A percentile compares a stretch with the other conserved stretches of the same genome.
These are phyloP conservation scores for Hericium alpestre DNA, from an alignment of 768 basidiomycete species.

Conservation along the genomic window DNA sequence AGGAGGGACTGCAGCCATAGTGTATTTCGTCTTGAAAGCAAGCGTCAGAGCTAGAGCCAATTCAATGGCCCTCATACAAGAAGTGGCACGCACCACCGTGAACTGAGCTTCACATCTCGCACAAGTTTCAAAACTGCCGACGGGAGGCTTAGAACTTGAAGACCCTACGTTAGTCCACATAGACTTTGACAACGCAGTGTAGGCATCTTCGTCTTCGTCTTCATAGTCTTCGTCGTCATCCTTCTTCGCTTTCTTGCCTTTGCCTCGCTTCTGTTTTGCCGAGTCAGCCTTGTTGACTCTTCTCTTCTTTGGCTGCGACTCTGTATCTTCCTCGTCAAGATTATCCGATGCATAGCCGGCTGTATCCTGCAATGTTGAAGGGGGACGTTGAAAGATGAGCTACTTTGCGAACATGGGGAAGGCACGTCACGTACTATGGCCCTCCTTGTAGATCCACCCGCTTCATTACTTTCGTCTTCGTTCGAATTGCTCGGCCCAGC, in stretches of 20 bases:
- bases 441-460: slow-evolving; percentile 1
- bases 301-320: slow-evolving; percentile 42
- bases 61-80: background rate
- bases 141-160: slow-evolving; percentile 41
- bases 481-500: slow-evolving; percentile 33
- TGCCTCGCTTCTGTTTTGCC: slow-evolving; percentile 31
- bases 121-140: slow-evolving; percentile 75
- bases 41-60: background rate
- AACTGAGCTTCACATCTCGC: slow-evolving; percentile 76
- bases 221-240: slow-evolving; percentile 17
- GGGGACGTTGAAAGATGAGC: background rate
- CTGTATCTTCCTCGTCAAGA: slow-evolving; percentile 5
- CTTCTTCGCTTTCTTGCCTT: slow-evolving; percentile 25
- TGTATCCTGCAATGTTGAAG: background rate
- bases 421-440: background rate
- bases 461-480: slow-evolving; percentile 8
- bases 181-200: slow-evolving; percentile 48
- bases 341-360: slow-evolving; percentile 13
- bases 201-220: slow-evolving; percentile 43
- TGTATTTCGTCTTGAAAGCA: slow-evolving; percentile 70
- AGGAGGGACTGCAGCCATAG: slow-evolving; percentile 57
- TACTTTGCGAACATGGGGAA: background rate
- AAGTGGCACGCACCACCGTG: slow-evolving; percentile 60
- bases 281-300: slow-evolving; percentile 37
- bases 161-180: slow-evolving; percentile 27